Percentiles rank a stretch among this genome's conserved stretches.
Conservation (phyloP, 768 basidiomycete genomes). For the Podaxis sp. region DNA sequence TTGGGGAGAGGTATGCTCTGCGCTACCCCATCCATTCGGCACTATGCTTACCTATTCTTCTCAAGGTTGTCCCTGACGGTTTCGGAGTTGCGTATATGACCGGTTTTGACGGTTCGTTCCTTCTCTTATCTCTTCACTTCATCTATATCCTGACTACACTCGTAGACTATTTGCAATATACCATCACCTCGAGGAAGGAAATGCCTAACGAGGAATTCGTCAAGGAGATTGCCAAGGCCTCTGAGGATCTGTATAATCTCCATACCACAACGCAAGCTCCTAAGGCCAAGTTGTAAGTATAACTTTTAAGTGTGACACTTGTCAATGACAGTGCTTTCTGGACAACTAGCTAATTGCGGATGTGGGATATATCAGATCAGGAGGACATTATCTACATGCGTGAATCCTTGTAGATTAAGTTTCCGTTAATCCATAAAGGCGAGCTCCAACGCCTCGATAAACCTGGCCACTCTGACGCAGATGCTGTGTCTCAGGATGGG, state of each 20-base stretch:
- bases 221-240: slow-evolving; percentile 60
- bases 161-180: slow-evolving; percentile 79
- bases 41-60: background rate
- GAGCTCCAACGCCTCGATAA: no score
- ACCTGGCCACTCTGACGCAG: no score
- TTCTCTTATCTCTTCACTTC: background rate
- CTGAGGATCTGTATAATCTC: slow-evolving; percentile 70
- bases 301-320: background rate
- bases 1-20: slow-evolving; percentile 78
- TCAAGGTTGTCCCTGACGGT: slow-evolving; percentile 84
- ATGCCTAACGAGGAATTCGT: slow-evolving; percentile 79
- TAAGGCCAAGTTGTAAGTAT: slow-evolving; percentile 36
- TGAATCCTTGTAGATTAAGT: no score
- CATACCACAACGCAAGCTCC: slow-evolving; percentile 29
- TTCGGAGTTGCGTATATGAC: slow-evolving; percentile 96
- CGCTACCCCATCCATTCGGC: background rate
- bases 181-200: slow-evolving; percentile 82
- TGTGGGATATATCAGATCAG: background rate
- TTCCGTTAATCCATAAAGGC: no score
- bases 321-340: background rate
- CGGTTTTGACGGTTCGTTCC: slow-evolving; percentile 67
- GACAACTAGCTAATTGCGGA: background rate
- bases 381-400: background rate
- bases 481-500: no score
- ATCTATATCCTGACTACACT: slow-evolving; percentile 13